Base-by-base conservation (phyloP, 345 rosid species). In the Brassica juncea region DNA sequence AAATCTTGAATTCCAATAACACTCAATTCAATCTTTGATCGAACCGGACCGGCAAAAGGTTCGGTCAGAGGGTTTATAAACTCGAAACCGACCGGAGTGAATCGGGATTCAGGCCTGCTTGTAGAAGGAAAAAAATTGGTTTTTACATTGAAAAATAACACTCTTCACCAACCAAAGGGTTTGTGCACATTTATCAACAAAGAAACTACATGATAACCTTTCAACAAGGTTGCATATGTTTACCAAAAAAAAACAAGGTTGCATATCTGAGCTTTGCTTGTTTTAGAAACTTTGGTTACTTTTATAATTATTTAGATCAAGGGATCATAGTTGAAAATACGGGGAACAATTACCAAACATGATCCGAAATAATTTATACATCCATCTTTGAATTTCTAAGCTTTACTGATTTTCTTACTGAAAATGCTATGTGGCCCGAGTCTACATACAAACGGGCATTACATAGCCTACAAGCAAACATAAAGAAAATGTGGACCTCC, bases 391-490 rank as follows among this genome's bases (percentile, higher is more conserved):
- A 27, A 55, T 23, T 37, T 35, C 57, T 60, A 55, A 75, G 72
- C 78, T 54, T 66, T 34, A 19, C 16, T 65, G 1, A 14, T 54
- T 47, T 49, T 14, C 52, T 5, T 27, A 4, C 34, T 64, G 8
- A 65, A 78, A 71, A 77, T 71, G 81, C 81, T 71, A 71, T 71
- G 4, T 78, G 76, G 39, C 81, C 81, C 76, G 52, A 57, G 52
- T 65, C 72, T 78, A 78, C 12, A 57, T 72, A 71, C 25, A 72
- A 72, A 71, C 60, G 37, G 81, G 81, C 76, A 71, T 78, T 78
- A 71, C 77, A 78, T 78, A 78, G 77, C 76, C 77, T 78, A 78
- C 60, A 65, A 65, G 72, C 47, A 71, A 64, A 64, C 76, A 65
- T 78, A 71, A 78, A 78, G 67, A 70, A 65, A 37, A 19, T 39